Conservation (phyloP, 1,284 basidiomycete species). For the Cryptococcus sp. region DNA sequence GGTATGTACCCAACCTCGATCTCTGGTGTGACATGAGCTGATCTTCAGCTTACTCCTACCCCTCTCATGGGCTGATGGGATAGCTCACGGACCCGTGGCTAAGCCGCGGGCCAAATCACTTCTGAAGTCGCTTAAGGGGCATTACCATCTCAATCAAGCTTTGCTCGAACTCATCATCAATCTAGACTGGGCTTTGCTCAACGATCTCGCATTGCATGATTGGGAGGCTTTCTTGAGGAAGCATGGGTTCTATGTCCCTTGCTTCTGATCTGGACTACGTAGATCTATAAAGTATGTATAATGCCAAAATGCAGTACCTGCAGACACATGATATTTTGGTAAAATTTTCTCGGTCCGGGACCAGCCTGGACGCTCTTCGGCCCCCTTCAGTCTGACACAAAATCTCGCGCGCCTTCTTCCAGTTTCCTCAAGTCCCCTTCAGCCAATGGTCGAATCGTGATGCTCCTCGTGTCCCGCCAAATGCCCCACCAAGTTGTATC, state of each 20-base stretch:
- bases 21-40: neutral
- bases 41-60: slow-evolving; percentile 13
- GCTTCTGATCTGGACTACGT: neutral
- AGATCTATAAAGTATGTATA: too few species aligned
- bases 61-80: slow-evolving; percentile 13
- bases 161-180: slow-evolving; percentile 11
- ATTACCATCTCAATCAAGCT: slow-evolving; percentile 15
- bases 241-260: neutral
- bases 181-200: slow-evolving; percentile 9
- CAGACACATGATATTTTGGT: too few species aligned
- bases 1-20: slow-evolving; percentile 12
- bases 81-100: slow-evolving; percentile 1
- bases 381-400: too few species aligned
- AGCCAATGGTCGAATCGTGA: neutral
- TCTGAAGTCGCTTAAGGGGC: slow-evolving; percentile 7
- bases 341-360: too few species aligned
- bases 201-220: neutral
- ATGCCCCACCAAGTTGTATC: slow-evolving; percentile 42
- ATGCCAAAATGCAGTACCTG: too few species aligned
- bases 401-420: neutral
- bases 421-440: neutral
- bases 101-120: slow-evolving; percentile 4
- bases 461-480: slow-evolving; percentile 17
- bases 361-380: too few species aligned
- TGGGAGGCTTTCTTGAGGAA: neutral